phyloP scores from a whole-genome alignment of 805 yeast genomes.

The Metschnikowia proteae region DNA sequence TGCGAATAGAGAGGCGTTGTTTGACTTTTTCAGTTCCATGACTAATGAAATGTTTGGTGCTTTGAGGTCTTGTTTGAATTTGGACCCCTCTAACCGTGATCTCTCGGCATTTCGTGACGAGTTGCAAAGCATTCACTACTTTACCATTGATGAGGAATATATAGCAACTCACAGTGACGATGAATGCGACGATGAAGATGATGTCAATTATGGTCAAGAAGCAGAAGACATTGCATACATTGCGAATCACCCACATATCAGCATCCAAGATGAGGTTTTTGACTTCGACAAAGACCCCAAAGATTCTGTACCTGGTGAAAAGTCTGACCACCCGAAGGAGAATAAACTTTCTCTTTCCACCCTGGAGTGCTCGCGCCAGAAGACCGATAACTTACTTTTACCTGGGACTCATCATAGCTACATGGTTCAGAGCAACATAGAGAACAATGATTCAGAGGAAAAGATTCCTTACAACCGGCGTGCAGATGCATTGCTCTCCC shows the following conservation, averaged over 20 bases:
- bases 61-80: conserved; percentile 67
- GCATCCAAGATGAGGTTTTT: conserved; percentile 11
- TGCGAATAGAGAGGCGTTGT: conserved; percentile 79
- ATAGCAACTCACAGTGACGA: conserved; percentile 44
- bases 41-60: conserved; percentile 84
- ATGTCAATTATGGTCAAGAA: conserved; percentile 24
- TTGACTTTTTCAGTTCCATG: conserved; percentile 89
- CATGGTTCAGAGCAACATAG: not conserved
- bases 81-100: conserved; percentile 85
- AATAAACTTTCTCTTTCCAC: not conserved
- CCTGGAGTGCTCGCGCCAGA: not conserved
- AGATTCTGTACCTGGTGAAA: not conserved
- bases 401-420: not conserved
- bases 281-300: conserved; percentile 6
- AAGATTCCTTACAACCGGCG: conserved; percentile 35
- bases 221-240: conserved; percentile 15
- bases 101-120: conserved; percentile 58
- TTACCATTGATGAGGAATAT: conserved; percentile 75
- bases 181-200: conserved; percentile 33
- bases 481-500: conserved; percentile 42
- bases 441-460: conserved; percentile 5
- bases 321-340: not conserved
- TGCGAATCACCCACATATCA: conserved; percentile 3
- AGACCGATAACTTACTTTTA: not conserved
- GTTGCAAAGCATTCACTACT: conserved; percentile 53